Conservation (phyloP, 495 filamentous ascomycete genomes). For the Penicillium canariense region DNA sequence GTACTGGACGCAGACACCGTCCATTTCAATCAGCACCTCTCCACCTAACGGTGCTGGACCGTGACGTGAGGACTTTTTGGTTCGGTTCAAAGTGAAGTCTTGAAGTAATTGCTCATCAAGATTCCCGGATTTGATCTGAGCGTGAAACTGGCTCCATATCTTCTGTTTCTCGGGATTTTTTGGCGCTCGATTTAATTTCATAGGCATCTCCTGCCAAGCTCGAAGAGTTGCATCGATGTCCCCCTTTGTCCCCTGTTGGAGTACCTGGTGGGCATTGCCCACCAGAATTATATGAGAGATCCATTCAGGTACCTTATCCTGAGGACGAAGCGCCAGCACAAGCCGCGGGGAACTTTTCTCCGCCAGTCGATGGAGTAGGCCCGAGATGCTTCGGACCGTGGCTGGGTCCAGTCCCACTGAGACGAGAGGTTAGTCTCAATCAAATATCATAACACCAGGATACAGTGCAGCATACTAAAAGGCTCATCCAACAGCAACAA, state of each 20-base stretch:
- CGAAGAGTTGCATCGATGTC: constrained; percentile 21
- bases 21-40: constrained; percentile 81
- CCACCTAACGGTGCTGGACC: constrained; percentile 23
- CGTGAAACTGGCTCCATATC: constrained; percentile 11
- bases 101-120: constrained; percentile 32
- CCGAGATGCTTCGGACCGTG: constrained; percentile 65
- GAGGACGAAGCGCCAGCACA: constrained; percentile 73
- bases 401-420: constrained; percentile 85
- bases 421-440: neutral
- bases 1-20: constrained; percentile 76
- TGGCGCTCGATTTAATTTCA: neutral
- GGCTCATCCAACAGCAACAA: constrained; percentile 88
- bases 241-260: constrained; percentile 32
- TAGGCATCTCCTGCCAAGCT: constrained; percentile 23
- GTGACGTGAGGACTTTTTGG: neutral
- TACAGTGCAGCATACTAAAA: constrained; percentile 60
- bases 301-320: constrained; percentile 86
- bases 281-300: constrained; percentile 77
- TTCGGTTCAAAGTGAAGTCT: constrained; percentile 22
- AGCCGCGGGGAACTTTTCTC: constrained; percentile 63
- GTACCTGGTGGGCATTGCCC: constrained; percentile 56
- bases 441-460: neutral
- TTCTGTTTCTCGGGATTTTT: neutral
- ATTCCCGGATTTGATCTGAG: constrained; percentile 23
- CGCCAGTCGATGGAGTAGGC: constrained; percentile 64